Evolutionary conservation across 768 basidiomycete genomes (phyloP).

Genomic region (Xanthoconium purpureum): DNA sequence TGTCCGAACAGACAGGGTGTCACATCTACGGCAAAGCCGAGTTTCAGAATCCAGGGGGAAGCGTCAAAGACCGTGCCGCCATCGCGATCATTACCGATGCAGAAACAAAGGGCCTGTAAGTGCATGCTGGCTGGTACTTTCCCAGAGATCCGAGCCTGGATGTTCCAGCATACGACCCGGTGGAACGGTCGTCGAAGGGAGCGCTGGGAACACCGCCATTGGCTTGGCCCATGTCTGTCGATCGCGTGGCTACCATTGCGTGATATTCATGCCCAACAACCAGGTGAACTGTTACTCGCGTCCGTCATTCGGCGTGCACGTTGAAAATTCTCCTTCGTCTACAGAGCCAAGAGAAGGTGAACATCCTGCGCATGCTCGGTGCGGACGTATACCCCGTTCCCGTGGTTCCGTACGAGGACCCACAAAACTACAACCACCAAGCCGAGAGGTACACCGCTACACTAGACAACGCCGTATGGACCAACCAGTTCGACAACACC

Average conservation of each 20-base stretch:
- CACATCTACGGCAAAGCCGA: constrained; percentile 95
- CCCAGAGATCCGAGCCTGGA: not conserved
- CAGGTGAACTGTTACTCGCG: constrained; percentile 46
- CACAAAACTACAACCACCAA: constrained; percentile 96
- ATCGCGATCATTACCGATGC: constrained; percentile 84
- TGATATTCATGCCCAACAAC: constrained; percentile 98
- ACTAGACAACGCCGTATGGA: constrained; percentile 87
- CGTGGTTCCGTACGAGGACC: constrained; percentile 94
- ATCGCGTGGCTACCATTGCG: constrained; percentile 90
- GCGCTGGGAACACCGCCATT: constrained; percentile 97
- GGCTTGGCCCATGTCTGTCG: constrained; percentile 95
- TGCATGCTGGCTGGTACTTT: constrained; percentile 10
- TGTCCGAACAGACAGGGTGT: constrained; percentile 81
- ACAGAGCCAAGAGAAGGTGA: constrained; percentile 97
- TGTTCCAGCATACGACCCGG: constrained; percentile 70
- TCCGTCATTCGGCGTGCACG: no score
- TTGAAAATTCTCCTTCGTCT: not conserved
- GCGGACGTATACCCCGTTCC: constrained; percentile 96
- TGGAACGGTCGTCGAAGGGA: constrained; percentile 97
- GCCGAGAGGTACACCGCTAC: constrained; percentile 81
- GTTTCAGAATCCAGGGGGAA: constrained; percentile 97
- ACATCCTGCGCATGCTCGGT: constrained; percentile 94
- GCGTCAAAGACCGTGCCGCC: constrained; percentile 96
- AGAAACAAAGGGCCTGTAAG: constrained; percentile 77
- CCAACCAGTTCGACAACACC: constrained; percentile 95